Base-by-base conservation (phyloP, 371 early-diverging fungal genomes). In the Parasitella parasitica region DNA sequence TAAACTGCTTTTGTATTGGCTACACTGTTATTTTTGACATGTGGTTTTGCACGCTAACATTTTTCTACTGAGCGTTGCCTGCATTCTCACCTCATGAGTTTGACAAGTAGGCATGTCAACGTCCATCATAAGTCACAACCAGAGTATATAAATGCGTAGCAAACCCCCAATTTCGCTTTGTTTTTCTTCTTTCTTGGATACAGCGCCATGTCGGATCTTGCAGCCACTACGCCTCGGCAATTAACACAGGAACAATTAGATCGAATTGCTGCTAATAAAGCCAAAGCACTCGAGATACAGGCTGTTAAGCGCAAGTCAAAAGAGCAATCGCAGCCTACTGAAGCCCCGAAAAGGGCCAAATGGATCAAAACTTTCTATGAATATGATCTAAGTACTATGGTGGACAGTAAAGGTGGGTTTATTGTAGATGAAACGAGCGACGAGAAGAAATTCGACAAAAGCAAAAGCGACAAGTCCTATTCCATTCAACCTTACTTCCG, bases 361-460 rank as follows among this genome's bases (percentile, higher is more conserved):
- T 69, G 70, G 67, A 51, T 66, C 5, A 73, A 69, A 15, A 56
- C 75, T 0, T 71, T 63, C 26, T 75, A 71, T 72, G 96, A 96
- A 39, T 96, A 89, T 78, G 89, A 96, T 63, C 66, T 94, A 30
- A 82, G 83, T 36, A 88, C 85, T 7, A 88, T 93, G 88, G 80
- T 78, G 34, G 91, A 95, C 68, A 86, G 90, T 15, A 81, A 81
- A 26, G 96, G 91, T n/a, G 96, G 96, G 6, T 95, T 93, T 70
- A 67, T 97, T 16, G 69, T 84, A 11, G 89, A 88, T 7, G 78
- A 89, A 13, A 56, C 67, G 3, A 62, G 58, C 27, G 70, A 77
- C 13, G 74, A 76, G 15, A 64, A 78, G 59, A 34, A 56, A 11
- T 48, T 67, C 11, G 51, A 61, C 6, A 38, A 60, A 9, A 46